These are phyloP conservation scores for Epichloe gansuensis DNA, from an alignment of 2,329 filamentous ascomycete species.

Conservation along the genomic window DNA sequence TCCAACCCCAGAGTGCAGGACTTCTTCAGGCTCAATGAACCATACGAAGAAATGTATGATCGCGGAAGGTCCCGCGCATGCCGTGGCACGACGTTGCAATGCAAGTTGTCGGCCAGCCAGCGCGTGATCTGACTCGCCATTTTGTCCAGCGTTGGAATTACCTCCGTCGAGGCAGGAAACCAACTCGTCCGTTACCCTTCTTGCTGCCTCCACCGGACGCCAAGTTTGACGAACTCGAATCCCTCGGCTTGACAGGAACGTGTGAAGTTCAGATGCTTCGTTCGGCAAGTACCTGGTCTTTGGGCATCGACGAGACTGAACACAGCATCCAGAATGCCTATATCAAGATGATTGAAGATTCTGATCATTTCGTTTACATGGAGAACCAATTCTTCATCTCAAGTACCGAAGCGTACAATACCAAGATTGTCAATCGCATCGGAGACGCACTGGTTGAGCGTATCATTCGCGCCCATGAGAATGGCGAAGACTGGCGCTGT, in stretches of 20 bases:
- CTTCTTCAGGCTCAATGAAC: slow-evolving; percentile 84
- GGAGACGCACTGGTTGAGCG: slow-evolving; percentile 90
- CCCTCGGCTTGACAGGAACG: slow-evolving; percentile 78
- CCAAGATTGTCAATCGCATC: slow-evolving; percentile 83
- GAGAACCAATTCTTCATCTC: slow-evolving; percentile 99
- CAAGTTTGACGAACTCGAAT: slow-evolving; percentile 71
- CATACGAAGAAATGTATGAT: slow-evolving; percentile 98
- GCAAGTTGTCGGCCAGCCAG: slow-evolving; percentile 94
- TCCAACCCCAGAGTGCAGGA: slow-evolving; percentile 93
- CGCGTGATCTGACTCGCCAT: slow-evolving; percentile 83
- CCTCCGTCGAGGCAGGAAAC: slow-evolving; percentile 80
- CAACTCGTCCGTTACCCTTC: slow-evolving; percentile 86
- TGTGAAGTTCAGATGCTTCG: slow-evolving; percentile 94
- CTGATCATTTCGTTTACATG: slow-evolving; percentile 95
- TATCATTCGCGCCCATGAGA: slow-evolving; percentile 70
- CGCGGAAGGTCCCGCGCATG: slow-evolving; percentile 81
- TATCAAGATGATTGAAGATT: slow-evolving; percentile 85
- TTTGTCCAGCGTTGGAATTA: slow-evolving; percentile 99
- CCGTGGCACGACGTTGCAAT: slow-evolving; percentile 98
- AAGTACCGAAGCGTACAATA: slow-evolving; percentile 77
- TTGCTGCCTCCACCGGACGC: slow-evolving; percentile 89
- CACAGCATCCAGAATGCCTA: slow-evolving; percentile 95
- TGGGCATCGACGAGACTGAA: slow-evolving; percentile 78
- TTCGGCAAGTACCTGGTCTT: slow-evolving; percentile 82
- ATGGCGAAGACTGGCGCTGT: slow-evolving; percentile 81